Evolutionary conservation across 164 flowering plant genomes (phyloP).

Genomic region (Magnolia changhungtana): DNA sequence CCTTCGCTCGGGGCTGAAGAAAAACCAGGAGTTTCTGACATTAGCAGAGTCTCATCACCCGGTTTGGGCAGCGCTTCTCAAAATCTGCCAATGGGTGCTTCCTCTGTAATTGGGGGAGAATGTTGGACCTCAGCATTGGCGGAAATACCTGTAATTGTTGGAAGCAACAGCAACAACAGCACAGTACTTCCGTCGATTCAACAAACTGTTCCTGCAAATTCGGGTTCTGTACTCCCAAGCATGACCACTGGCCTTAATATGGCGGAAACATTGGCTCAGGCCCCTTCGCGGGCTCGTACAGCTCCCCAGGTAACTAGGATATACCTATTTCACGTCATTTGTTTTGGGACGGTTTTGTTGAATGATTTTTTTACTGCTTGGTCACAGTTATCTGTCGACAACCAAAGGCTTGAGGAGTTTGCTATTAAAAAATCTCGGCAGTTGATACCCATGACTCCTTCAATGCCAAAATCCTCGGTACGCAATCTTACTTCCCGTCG

Average conservation of each 20-base stretch:
- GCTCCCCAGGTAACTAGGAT: constrained; percentile 54
- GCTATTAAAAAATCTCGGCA: constrained; percentile 80
- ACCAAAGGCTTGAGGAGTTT: constrained; percentile 78
- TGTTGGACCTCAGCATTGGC: constrained; percentile 91
- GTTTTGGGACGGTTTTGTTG: not conserved
- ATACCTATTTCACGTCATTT: not conserved
- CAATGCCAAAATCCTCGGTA: constrained; percentile 72
- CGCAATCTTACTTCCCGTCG: constrained; percentile 11
- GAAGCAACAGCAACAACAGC: constrained; percentile 39
- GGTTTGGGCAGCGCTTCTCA: constrained; percentile 53
- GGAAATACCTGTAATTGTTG: constrained; percentile 60
- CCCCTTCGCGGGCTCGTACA: constrained; percentile 60
- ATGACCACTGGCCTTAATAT: constrained; percentile 59
- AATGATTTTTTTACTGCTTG: constrained; percentile 2
- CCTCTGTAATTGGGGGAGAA: constrained; percentile 59
- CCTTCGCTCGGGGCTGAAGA: constrained; percentile 74
- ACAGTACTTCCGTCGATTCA: constrained; percentile 31
- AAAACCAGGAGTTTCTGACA: constrained; percentile 45
- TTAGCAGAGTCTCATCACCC: constrained; percentile 68
- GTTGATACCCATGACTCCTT: constrained; percentile 75
- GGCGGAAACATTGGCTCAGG: constrained; percentile 89
- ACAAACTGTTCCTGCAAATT: constrained; percentile 31
- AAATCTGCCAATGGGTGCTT: constrained; percentile 53
- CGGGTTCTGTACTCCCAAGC: constrained; percentile 31
- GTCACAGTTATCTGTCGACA: constrained; percentile 53